phyloP scores from a whole-genome alignment of 108 stramenopile species.

The Ochromonas danica region DNA sequence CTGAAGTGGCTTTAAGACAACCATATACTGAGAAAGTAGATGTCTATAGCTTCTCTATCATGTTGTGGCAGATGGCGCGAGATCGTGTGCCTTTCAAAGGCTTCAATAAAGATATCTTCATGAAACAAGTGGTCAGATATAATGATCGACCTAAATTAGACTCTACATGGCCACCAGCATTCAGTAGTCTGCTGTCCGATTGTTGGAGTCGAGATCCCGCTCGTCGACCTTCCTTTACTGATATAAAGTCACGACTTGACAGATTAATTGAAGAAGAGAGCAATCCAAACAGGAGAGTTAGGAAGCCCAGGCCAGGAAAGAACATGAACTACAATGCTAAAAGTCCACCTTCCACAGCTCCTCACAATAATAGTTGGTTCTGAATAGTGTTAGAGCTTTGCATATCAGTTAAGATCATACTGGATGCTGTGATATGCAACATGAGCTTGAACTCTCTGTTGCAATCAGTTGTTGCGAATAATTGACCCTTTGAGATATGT shows the following conservation, averaged over 20 bases:
- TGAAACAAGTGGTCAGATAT: constrained; percentile 77
- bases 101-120: constrained; percentile 75
- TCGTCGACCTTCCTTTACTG: background rate
- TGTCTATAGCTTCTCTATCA: constrained; percentile 67
- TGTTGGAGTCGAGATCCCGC: constrained; percentile 42
- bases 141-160: constrained; percentile 74
- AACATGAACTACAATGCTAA: too few relatives aligned
- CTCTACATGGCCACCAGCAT: constrained; percentile 83
- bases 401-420: too few relatives aligned
- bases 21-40: constrained; percentile 56
- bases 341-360: too few relatives aligned
- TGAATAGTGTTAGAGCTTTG: too few relatives aligned
- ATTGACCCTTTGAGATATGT: too few relatives aligned
- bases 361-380: too few relatives aligned
- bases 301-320: too few relatives aligned
- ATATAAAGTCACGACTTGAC: background rate
- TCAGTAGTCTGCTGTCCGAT: constrained; percentile 68
- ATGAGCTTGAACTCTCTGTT: too few relatives aligned
- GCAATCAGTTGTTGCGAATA: too few relatives aligned
- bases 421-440: too few relatives aligned
- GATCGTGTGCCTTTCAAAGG: constrained; percentile 87
- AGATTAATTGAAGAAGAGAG: too few relatives aligned
- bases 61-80: constrained; percentile 89
- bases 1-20: constrained; percentile 60
- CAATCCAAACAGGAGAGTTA: too few relatives aligned